Evolutionary conservation across 257 asterid species (phyloP).

Genomic region (Petunia axillaris): DNA sequence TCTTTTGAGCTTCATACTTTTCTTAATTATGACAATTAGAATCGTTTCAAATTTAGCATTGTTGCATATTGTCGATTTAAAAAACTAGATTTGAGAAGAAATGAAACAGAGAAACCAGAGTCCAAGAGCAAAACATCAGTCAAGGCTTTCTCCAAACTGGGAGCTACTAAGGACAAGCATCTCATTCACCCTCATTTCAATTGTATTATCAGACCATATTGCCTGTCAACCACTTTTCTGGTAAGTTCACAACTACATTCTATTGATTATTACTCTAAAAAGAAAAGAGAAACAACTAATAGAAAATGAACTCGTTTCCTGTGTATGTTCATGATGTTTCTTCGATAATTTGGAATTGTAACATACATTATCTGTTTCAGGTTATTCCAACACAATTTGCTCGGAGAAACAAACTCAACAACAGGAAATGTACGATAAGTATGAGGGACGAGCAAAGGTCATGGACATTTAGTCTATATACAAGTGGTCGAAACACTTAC

Average conservation of each 20-base stretch:
- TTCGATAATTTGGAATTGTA: neutral
- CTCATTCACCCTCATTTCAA: neutral
- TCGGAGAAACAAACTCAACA: neutral
- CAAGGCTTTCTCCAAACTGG: slow-evolving; percentile 1
- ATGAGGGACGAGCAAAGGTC: neutral
- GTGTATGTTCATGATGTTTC: neutral
- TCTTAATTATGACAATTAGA: no score
- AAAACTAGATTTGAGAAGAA: neutral
- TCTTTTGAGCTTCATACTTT: no score
- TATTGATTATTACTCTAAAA: neutral
- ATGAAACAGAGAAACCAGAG: slow-evolving; percentile 11
- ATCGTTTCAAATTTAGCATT: neutral
- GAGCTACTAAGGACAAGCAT: neutral
- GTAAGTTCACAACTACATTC: slow-evolving; percentile 14
- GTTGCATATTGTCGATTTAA: no score
- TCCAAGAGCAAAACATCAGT: neutral
- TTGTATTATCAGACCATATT: slow-evolving; percentile 15
- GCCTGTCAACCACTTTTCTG: neutral
- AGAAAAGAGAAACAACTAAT: neutral
- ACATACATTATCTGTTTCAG: neutral
- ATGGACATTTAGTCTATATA: neutral
- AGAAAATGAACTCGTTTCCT: no score
- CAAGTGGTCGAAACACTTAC: neutral
- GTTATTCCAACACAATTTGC: slow-evolving; percentile 7
- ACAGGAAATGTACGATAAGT: neutral